A percentile compares a stretch with the other conserved stretches of the same genome.
Evolutionary conservation across 352 stramenopile species (phyloP).

Genomic region (Globisporangium recalcitrans): DNA sequence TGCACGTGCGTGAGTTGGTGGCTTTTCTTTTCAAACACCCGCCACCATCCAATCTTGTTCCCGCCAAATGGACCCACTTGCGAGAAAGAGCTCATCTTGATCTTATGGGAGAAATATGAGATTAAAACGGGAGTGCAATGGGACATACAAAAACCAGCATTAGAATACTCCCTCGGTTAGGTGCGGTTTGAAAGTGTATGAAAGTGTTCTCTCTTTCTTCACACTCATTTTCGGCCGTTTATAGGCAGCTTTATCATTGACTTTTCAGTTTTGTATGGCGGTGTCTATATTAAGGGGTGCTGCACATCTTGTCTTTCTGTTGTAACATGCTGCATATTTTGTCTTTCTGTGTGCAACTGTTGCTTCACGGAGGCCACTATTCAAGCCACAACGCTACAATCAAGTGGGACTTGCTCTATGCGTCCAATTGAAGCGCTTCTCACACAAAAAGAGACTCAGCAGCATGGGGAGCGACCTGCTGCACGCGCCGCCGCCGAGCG

Average conservation of each 20-base stretch:
- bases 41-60: constrained; percentile 5
- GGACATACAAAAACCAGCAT: no score
- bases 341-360: background rate
- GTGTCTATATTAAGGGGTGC: no score
- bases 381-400: background rate
- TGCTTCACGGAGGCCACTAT: background rate
- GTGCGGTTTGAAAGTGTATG: no score
- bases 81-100: background rate
- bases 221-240: no score
- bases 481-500: background rate
- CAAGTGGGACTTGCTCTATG: background rate
- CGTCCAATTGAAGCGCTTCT: constrained; percentile 2
- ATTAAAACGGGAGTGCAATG: background rate
- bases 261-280: no score
- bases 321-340: no score
- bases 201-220: no score
- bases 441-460: background rate
- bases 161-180: no score
- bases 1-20: background rate
- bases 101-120: background rate
- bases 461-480: constrained; percentile 1
- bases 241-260: no score
- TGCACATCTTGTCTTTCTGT: no score
- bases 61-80: background rate
- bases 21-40: constrained; percentile 4